Percentiles rank a stretch among this genome's conserved stretches.
These are phyloP conservation scores for Clarireedia sp. DNA, from an alignment of 2,329 filamentous ascomycete species.

Conservation along the genomic window DNA sequence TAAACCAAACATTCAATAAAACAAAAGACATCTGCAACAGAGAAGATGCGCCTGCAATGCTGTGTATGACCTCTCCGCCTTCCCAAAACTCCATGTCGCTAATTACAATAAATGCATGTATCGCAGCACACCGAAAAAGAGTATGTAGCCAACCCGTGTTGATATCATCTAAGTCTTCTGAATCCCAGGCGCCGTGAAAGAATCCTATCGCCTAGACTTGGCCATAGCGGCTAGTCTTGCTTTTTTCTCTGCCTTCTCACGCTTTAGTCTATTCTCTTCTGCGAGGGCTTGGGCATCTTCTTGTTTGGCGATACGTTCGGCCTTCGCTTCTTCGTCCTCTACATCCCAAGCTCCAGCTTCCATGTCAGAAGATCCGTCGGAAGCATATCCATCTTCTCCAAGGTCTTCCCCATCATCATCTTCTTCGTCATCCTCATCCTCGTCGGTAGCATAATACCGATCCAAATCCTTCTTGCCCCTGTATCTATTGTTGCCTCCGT, in stretches of 20 bases:
- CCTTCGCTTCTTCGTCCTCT: conserved; percentile 59
- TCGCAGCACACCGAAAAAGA: background rate
- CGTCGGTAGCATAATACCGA: conserved; percentile 31
- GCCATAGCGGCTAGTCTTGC: conserved; percentile 28
- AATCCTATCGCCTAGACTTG: conserved; percentile 12
- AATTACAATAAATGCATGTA: conserved; percentile 6
- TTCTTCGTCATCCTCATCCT: conserved; percentile 24
- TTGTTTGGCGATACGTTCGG: conserved; percentile 52
- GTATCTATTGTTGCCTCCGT: conserved; percentile 16
- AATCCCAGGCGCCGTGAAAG: background rate
- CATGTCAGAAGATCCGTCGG: conserved; percentile 67
- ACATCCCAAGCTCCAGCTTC: conserved; percentile 69
- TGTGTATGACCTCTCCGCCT: conserved; percentile 1
- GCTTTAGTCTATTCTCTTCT: conserved; percentile 53
- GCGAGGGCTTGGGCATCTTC: conserved; percentile 61
- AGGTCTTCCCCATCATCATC: conserved; percentile 41
- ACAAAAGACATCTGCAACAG: background rate
- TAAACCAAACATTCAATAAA: background rate
- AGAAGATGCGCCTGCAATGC: conserved; percentile 10
- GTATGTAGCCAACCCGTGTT: background rate
- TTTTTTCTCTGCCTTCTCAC: conserved; percentile 49
- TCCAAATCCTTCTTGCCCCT: conserved; percentile 32
- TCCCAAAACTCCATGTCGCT: conserved; percentile 9
- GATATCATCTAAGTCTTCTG: background rate
- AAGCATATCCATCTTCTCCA: conserved; percentile 57